A percentile compares a stretch with the other conserved stretches of the same genome.
phyloP scores from a whole-genome alignment of 495 filamentous ascomycete genomes.

The Xylaria intraflava region DNA sequence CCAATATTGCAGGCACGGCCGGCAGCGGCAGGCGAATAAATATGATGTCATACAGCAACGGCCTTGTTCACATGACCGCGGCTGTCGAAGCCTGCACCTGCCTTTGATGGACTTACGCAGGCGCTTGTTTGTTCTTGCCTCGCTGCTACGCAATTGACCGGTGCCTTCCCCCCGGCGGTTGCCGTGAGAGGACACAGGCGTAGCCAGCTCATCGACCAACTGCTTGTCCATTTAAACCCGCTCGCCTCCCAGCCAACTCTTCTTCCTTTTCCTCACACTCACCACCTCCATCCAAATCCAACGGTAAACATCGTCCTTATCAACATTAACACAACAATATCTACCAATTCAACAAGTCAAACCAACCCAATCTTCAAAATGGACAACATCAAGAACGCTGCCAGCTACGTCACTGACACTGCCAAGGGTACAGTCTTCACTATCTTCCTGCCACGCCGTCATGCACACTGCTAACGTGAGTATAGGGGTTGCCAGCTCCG shows the following conservation, averaged over 20 bases:
- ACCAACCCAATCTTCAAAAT: constrained; percentile 39
- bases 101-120: not conserved
- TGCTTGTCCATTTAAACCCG: constrained; percentile 11
- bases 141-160: not conserved
- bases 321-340: constrained; percentile 22
- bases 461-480: not conserved
- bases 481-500: constrained; percentile 29
- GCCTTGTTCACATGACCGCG: not conserved
- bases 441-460: constrained; percentile 3
- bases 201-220: not conserved
- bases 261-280: constrained; percentile 9
- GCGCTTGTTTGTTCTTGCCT: not conserved
- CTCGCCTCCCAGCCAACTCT: not conserved
- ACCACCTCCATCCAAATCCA: constrained; percentile 5
- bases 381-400: constrained; percentile 54
- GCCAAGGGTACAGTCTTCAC: constrained; percentile 36
- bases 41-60: constrained; percentile 6
- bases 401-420: constrained; percentile 56
- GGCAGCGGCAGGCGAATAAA: not conserved
- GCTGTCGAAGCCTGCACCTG: not conserved
- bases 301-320: constrained; percentile 16
- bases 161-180: not conserved
- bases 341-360: constrained; percentile 27
- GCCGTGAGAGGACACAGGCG: not conserved
- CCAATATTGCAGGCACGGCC: no score